These are phyloP conservation scores for Leishmania arabica DNA, from an alignment of 208 protist species.

Conservation along the genomic window DNA sequence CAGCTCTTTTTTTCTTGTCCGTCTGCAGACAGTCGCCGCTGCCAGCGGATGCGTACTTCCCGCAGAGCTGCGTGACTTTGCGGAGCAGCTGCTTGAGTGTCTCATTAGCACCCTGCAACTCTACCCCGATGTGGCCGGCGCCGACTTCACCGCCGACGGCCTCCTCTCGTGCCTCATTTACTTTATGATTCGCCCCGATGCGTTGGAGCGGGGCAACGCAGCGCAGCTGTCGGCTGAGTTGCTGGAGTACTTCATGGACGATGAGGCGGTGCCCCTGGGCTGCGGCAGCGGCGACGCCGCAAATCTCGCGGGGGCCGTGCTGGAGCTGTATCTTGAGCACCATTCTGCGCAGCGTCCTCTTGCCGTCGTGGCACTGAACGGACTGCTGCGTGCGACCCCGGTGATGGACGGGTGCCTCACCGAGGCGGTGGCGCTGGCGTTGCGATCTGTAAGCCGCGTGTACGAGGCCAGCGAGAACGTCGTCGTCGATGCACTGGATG, in stretches of 20 bases:
- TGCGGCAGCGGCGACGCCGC: slow-evolving; percentile 55
- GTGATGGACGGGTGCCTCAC: slow-evolving; percentile 18
- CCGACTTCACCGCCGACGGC: slow-evolving; percentile 14
- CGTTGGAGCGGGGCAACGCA: slow-evolving; percentile 6
- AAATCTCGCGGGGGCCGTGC: slow-evolving; percentile 35
- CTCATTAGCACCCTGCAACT: slow-evolving; percentile 47
- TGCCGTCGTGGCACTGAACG: slow-evolving; percentile 13
- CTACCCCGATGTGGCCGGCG: slow-evolving; percentile 39
- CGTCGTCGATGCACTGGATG: slow-evolving; percentile 29
- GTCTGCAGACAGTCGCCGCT: slow-evolving; percentile 17
- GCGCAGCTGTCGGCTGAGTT: slow-evolving; percentile 28
- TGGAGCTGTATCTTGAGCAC: slow-evolving; percentile 62
- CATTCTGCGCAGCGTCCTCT: slow-evolving; percentile 23
- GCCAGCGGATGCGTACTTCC: not conserved
- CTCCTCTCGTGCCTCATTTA: slow-evolving; percentile 41
- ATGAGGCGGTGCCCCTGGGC: slow-evolving; percentile 62
- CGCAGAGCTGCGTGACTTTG: slow-evolving; percentile 1
- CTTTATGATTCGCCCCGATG: slow-evolving; percentile 37
- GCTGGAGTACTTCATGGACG: slow-evolving; percentile 46
- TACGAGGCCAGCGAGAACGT: slow-evolving; percentile 25
- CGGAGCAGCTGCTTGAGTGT: slow-evolving; percentile 52
- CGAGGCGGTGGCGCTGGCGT: slow-evolving; percentile 23
- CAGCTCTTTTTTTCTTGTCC: slow-evolving; percentile 33
- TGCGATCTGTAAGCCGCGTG: slow-evolving; percentile 30
- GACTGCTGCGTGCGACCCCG: slow-evolving; percentile 20